These are phyloP conservation scores for Strigomonas galati DNA, from an alignment of 208 protist species.

Conservation along the genomic window DNA sequence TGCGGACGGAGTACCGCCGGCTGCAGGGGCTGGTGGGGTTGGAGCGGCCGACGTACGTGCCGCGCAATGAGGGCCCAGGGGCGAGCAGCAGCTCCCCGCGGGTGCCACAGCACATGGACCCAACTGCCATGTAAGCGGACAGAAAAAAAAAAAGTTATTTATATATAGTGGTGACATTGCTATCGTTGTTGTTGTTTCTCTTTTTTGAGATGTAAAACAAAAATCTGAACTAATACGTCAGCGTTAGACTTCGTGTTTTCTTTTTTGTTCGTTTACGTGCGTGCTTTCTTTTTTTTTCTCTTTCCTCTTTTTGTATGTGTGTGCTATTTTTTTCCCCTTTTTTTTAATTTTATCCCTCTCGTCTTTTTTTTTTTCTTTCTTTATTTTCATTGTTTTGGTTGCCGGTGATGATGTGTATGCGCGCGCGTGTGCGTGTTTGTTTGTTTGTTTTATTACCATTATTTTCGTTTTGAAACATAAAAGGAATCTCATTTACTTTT, in stretches of 20 bases:
- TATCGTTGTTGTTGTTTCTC: not conserved
- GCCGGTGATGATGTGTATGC: not conserved
- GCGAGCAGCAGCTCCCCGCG: too few relatives aligned
- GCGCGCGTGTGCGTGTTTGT: not conserved
- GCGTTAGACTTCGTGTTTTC: not conserved
- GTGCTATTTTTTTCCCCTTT: not conserved
- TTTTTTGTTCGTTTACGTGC: not conserved
- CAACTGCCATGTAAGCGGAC: too few relatives aligned
- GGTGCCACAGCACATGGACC: too few relatives aligned
- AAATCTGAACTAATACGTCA: not conserved
- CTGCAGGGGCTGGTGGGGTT: not conserved
- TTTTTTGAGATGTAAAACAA: not conserved
- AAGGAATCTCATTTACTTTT: not conserved
- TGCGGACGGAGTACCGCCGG: not conserved
- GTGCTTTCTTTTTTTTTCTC: slow-evolving; percentile 12
- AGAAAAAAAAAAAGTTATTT: not conserved
- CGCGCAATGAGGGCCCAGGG: not conserved
- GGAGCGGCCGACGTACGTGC: not conserved
- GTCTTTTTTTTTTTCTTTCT: slow-evolving; percentile 18
- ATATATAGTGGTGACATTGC: not conserved
- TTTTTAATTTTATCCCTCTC: not conserved
- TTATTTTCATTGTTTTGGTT: not conserved
- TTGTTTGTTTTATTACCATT: not conserved
- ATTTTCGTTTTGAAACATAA: not conserved
- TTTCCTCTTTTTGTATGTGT: not conserved